Evolutionary conservation across 2,329 filamentous ascomycete genomes (phyloP), one percentile per base, ranked within the genome.

Genomic region (Pezicula carpinea): DNA sequence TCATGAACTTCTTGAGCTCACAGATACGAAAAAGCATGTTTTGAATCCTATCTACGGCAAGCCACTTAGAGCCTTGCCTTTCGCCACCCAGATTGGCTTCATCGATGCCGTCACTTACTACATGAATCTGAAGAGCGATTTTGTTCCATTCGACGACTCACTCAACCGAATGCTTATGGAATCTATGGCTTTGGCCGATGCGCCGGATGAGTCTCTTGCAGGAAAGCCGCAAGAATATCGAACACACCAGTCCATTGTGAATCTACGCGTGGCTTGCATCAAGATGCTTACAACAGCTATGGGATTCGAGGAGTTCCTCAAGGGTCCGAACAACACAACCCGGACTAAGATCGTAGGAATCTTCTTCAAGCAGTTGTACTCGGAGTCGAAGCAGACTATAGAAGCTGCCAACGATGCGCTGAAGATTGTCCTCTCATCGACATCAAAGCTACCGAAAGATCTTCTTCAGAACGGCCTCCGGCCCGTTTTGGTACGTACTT

Each of bases 101-200:
- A 96, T 99, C 57, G 95, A 99, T 64, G 93, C 93, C 1, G 90
- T 99, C 62, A 96, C 89, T 0, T 99, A 95, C 66, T 95, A 95
- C 62, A 80, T 99, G 71, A 85, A 85, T 47, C 75, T 99, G 41
- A 92, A 95, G 64, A 83, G 85, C 41, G 87, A 93, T 54, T 92
- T 96, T 60, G 82, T 99, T 21, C 82, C 85, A 6, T 96, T 97
- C 64, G 93, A 96, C 55, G 92, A 97, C 42, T 83, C 91, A 53
- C 76, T 97, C 21, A 95, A 93, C 56, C 81, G 93, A 38, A 73
- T 99, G 35, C 77, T 99, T 50, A 87, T 95, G 79, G 93, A 99
- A 68, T 95, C 92, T 5, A 74, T 99, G 34, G 93, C 92, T 10
- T 72, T 99, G 50, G 91, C 93, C 19, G 93, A 99, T 70, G 92